Evolutionary conservation across 148 eudicot genomes (phyloP).

Genomic region (Polygonum aviculare): DNA sequence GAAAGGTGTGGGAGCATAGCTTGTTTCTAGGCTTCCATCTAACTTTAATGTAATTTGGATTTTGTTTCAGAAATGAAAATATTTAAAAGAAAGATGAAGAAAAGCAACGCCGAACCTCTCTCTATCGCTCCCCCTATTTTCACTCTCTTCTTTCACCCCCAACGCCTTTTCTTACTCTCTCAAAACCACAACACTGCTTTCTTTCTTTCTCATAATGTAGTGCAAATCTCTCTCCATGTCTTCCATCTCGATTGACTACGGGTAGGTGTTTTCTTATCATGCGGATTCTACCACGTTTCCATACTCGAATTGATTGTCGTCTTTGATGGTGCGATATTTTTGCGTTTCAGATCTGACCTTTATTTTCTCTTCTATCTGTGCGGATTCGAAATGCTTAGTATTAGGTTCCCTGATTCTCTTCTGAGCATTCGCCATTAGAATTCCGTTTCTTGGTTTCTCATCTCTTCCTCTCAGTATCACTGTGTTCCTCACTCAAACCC

Average conservation of each 20-base stretch:
- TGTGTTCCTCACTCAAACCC: neutral
- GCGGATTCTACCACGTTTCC: neutral
- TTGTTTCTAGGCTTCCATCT: too few species aligned
- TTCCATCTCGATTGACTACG: slow-evolving; percentile 22
- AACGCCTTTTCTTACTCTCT: slow-evolving; percentile 10
- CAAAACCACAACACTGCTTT: neutral
- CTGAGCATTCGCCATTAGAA: neutral
- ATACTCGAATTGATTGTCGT: neutral
- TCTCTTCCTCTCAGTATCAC: too few species aligned
- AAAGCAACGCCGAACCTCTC: slow-evolving; percentile 2
- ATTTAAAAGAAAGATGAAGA: slow-evolving; percentile 1
- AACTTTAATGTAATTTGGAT: too few species aligned
- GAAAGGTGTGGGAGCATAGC: too few species aligned
- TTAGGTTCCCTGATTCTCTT: neutral
- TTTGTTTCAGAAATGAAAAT: too few species aligned
- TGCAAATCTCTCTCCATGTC: slow-evolving; percentile 11
- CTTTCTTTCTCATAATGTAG: slow-evolving; percentile 11
- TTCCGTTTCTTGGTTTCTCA: neutral
- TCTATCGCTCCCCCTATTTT: neutral
- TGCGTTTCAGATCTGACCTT: slow-evolving; percentile 7
- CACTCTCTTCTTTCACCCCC: neutral
- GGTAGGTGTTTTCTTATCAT: slow-evolving; percentile 1
- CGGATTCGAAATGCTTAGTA: neutral
- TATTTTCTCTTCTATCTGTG: neutral
- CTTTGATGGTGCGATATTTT: neutral